phyloP scores from a whole-genome alignment of 306 rosid genomes.

The Quercus robur region DNA sequence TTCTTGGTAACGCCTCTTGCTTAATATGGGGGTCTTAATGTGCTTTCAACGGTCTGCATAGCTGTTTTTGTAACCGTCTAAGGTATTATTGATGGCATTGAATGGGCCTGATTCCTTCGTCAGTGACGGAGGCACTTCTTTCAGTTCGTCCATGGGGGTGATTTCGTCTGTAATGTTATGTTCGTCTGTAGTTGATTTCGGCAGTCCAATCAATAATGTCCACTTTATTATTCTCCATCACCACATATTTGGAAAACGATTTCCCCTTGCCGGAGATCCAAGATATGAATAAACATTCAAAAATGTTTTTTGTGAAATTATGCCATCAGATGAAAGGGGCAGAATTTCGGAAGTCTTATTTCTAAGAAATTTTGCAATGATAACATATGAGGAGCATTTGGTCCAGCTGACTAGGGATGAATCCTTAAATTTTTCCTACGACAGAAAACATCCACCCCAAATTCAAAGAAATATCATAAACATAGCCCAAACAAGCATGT shows the following conservation, averaged over 20 bases:
- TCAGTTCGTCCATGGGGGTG: too few relatives aligned
- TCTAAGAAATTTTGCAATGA: not conserved
- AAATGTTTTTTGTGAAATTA: not conserved
- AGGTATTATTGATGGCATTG: too few relatives aligned
- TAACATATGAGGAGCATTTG: not conserved
- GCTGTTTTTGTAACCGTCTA: too few relatives aligned
- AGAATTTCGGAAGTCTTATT: not conserved
- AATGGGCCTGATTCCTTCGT: too few relatives aligned
- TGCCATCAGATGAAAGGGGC: not conserved
- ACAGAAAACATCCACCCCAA: not conserved
- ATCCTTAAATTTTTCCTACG: not conserved
- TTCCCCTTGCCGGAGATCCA: not conserved
- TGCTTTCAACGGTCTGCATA: too few relatives aligned
- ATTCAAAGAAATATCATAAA: not conserved
- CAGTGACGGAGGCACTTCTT: too few relatives aligned
- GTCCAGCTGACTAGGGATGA: not conserved
- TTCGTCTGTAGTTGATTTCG: too few relatives aligned
- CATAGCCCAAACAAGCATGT: not conserved
- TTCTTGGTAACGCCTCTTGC: too few relatives aligned
- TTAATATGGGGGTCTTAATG: too few relatives aligned
- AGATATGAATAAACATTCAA: not conserved
- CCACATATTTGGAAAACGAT: not conserved
- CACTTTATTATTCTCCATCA: not conserved
- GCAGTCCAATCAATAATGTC: not conserved
- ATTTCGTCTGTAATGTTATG: too few relatives aligned